Percentiles rank a stretch among this genome's conserved stretches.
Conservation (phyloP, 2,329 filamentous ascomycete genomes). For the Claviceps capensis region DNA sequence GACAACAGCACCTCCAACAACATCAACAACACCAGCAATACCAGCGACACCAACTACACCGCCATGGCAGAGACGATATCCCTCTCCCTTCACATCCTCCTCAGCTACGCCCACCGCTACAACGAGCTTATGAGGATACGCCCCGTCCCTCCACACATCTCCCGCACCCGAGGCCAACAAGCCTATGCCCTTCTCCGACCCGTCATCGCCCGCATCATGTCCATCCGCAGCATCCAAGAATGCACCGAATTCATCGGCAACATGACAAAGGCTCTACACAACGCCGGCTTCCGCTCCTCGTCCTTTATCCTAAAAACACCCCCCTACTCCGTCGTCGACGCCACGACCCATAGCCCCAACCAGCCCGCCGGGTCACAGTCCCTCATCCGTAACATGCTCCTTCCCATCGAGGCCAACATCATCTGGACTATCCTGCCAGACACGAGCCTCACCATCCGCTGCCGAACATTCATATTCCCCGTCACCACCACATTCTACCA, state of each 20-base stretch:
- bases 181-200: conserved; percentile 37
- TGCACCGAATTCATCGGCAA: conserved; percentile 29
- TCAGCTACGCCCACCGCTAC: conserved; percentile 66
- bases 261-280: conserved; percentile 29
- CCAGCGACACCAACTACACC: conserved; percentile 20
- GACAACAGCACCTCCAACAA: not conserved
- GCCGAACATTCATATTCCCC: conserved; percentile 29
- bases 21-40: not conserved
- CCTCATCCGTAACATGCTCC: conserved; percentile 29
- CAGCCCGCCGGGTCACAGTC: conserved; percentile 28
- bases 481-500: conserved; percentile 32
- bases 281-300: conserved; percentile 29
- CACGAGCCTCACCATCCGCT: conserved; percentile 27
- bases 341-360: conserved; percentile 17
- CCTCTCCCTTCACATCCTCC: conserved; percentile 58
- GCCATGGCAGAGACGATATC: conserved; percentile 50
- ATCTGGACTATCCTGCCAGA: conserved; percentile 32
- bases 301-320: conserved; percentile 29
- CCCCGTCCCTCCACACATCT: conserved; percentile 28
- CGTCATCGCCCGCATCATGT: conserved; percentile 34
- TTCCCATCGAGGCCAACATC: conserved; percentile 27
- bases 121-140: conserved; percentile 57
- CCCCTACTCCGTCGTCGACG: conserved; percentile 16
- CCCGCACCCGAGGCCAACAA: conserved; percentile 23
- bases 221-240: conserved; percentile 25